These are phyloP conservation scores for Saturnispora bothae DNA, from an alignment of 805 yeast genomes.

Conservation along the genomic window DNA sequence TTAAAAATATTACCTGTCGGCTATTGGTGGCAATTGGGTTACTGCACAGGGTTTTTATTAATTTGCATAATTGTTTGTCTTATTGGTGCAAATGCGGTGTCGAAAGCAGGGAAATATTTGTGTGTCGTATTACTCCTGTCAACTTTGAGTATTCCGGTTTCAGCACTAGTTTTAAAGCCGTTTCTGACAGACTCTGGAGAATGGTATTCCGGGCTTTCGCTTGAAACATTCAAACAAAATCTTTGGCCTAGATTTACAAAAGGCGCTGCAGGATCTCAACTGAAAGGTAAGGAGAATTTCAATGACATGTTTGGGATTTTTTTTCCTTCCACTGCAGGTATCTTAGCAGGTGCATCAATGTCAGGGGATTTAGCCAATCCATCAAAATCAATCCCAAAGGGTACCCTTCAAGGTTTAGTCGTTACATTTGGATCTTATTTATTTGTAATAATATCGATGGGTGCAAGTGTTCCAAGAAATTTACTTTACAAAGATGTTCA, in stretches of 20 bases:
- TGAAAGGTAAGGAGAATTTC: slow-evolving; percentile 56
- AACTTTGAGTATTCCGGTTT: slow-evolving; percentile 73
- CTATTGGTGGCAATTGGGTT: slow-evolving; percentile 54
- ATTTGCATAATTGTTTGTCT: slow-evolving; percentile 67
- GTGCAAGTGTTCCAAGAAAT: slow-evolving; percentile 69
- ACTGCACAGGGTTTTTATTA: slow-evolving; percentile 61
- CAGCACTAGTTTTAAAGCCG: slow-evolving; percentile 56
- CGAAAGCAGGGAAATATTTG: slow-evolving; percentile 68
- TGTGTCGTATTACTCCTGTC: slow-evolving; percentile 59
- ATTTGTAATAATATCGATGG: slow-evolving; percentile 73
- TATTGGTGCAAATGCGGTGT: slow-evolving; percentile 72
- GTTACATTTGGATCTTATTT: slow-evolving; percentile 71
- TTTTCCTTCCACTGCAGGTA: slow-evolving; percentile 98
- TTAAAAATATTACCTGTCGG: slow-evolving; percentile 50
- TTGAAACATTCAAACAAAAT: slow-evolving; percentile 56
- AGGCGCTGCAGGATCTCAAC: slow-evolving; percentile 86
- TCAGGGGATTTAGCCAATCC: slow-evolving; percentile 87
- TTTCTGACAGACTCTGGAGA: slow-evolving; percentile 42
- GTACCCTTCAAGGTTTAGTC: slow-evolving; percentile 78
- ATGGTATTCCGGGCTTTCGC: slow-evolving; percentile 63
- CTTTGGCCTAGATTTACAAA: slow-evolving; percentile 70
- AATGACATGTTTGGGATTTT: slow-evolving; percentile 86
- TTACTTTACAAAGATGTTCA: slow-evolving; percentile 71
- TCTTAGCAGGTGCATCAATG: slow-evolving; percentile 98
- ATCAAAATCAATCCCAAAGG: slow-evolving; percentile 80